Evolutionary conservation across 768 basidiomycete genomes (phyloP).

Genomic region (Kwoniella sp.): DNA sequence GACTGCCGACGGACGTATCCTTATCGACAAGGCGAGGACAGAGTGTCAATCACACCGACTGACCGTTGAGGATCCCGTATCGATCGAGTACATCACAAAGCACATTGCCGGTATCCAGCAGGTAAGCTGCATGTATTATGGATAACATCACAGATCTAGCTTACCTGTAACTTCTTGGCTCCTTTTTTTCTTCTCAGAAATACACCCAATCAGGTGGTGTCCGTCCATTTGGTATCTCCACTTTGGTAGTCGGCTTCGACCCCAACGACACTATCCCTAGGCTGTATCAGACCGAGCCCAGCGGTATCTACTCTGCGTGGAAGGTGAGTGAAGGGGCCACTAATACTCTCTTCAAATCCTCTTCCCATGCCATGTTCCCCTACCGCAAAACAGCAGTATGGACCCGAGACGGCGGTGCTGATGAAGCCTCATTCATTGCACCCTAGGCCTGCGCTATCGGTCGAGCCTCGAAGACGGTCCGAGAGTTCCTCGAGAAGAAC

Average conservation of each 20-base stretch:
- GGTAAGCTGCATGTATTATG: too few relatives aligned
- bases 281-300: slow-evolving; percentile 95
- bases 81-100: slow-evolving; percentile 96
- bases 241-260: slow-evolving; percentile 94
- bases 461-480: slow-evolving; percentile 94
- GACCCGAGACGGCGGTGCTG: too few relatives aligned
- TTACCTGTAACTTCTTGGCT: neutral
- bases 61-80: slow-evolving; percentile 97
- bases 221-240: slow-evolving; percentile 95
- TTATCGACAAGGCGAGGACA: slow-evolving; percentile 96
- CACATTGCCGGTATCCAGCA: slow-evolving; percentile 99
- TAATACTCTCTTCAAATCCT: neutral
- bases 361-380: too few relatives aligned
- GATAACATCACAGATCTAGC: too few relatives aligned
- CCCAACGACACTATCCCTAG: slow-evolving; percentile 84
- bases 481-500: slow-evolving; percentile 98
- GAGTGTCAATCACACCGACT: slow-evolving; percentile 97
- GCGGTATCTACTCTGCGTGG: slow-evolving; percentile 98
- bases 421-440: neutral
- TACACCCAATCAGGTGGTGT: slow-evolving; percentile 99
- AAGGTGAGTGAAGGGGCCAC: slow-evolving; percentile 65
- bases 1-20: slow-evolving; percentile 93
- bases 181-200: slow-evolving; percentile 60
- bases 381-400: too few relatives aligned
- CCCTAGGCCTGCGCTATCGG: slow-evolving; percentile 92